phyloP scores from a whole-genome alignment of 2,329 filamentous ascomycete genomes.

The Aspergillus eucalypticola region DNA sequence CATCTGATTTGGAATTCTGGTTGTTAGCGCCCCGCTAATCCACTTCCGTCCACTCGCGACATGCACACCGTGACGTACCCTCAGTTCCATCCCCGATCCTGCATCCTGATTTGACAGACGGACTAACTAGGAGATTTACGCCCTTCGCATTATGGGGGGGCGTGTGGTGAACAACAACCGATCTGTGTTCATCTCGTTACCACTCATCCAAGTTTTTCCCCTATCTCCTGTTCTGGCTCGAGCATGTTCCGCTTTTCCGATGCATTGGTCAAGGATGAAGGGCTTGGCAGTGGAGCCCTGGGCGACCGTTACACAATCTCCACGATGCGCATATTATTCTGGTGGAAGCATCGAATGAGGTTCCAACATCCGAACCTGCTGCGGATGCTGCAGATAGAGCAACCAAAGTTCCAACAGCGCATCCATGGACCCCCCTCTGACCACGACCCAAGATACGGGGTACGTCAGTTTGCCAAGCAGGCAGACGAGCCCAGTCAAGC shows the following conservation, averaged over 20 bases:
- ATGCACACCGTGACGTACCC: constrained; percentile 18
- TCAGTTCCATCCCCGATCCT: constrained; percentile 10
- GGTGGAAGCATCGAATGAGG: neutral
- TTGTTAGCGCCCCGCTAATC: constrained; percentile 11
- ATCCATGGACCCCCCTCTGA: neutral
- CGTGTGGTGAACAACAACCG: neutral
- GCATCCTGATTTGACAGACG: constrained; percentile 9
- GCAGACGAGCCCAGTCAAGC: neutral
- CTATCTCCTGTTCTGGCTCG: neutral
- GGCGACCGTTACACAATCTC: neutral
- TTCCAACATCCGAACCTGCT: neutral
- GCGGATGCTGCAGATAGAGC: neutral
- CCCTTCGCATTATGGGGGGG: neutral
- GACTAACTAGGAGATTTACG: neutral
- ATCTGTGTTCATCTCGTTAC: neutral
- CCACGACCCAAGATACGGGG: neutral
- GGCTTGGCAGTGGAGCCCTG: neutral
- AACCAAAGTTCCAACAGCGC: neutral
- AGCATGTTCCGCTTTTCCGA: neutral
- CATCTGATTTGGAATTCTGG: constrained; percentile 23
- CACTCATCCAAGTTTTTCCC: neutral
- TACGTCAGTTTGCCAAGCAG: neutral
- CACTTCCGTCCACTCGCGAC: neutral
- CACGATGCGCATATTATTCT: neutral
- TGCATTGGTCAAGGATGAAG: too few relatives aligned